phyloP scores from a whole-genome alignment of 2,329 filamentous ascomycete species.

The Xylariaceae sp. region DNA sequence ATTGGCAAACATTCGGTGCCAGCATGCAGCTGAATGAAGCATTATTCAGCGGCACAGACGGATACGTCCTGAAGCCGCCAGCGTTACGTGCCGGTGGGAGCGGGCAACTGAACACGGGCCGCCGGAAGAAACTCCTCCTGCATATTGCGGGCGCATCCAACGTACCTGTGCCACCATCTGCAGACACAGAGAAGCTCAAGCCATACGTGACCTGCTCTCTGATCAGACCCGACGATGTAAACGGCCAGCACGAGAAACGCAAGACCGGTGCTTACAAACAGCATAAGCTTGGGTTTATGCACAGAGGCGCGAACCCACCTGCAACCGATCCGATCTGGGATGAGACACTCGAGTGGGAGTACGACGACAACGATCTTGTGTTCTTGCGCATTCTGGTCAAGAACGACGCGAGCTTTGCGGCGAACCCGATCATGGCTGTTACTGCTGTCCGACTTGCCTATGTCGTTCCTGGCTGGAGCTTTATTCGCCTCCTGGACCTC shows the following conservation, averaged over 20 bases:
- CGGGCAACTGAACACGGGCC: conserved; percentile 46
- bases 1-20: conserved; percentile 67
- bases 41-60: conserved; percentile 62
- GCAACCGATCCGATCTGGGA: conserved; percentile 64
- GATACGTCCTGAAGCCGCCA: conserved; percentile 64
- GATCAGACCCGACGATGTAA: conserved; percentile 53
- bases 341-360: conserved; percentile 65
- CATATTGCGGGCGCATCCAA: conserved; percentile 62
- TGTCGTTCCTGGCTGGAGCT: conserved; percentile 54
- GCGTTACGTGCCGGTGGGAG: conserved; percentile 55
- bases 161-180: conserved; percentile 52
- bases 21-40: conserved; percentile 68
- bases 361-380: conserved; percentile 62
- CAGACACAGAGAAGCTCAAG: conserved; percentile 52
- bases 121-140: conserved; percentile 51
- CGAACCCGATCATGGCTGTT: conserved; percentile 62
- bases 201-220: conserved; percentile 66
- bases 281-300: conserved; percentile 56
- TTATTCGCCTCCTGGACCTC: conserved; percentile 63
- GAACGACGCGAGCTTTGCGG: conserved; percentile 61
- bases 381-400: conserved; percentile 66
- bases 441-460: conserved; percentile 54
- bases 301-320: conserved; percentile 56
- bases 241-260: conserved; percentile 52
- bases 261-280: conserved; percentile 62